Evolutionary conservation across 768 basidiomycete genomes (phyloP).

Genomic region (Psilocybe cubensis): DNA sequence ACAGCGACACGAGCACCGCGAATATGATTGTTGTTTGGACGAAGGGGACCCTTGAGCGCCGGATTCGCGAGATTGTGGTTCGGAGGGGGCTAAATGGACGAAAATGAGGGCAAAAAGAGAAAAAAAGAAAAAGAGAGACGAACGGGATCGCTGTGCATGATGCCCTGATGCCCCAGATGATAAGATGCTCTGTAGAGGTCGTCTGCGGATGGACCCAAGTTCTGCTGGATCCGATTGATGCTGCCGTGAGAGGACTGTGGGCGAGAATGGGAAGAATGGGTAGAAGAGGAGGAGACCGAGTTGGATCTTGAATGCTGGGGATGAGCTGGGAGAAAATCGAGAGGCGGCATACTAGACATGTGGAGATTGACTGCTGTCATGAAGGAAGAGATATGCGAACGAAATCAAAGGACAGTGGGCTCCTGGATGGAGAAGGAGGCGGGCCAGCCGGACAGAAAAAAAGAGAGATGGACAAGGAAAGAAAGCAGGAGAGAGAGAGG

Average conservation of each 20-base stretch:
- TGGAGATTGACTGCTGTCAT: conserved; percentile 82
- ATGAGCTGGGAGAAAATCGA: conserved; percentile 70
- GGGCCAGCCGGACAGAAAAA: conserved; percentile 61
- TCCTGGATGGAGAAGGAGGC: conserved; percentile 35
- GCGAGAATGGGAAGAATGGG: conserved; percentile 72
- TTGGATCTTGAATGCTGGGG: conserved; percentile 75
- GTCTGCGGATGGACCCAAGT: conserved; percentile 56
- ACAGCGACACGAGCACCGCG: conserved; percentile 76
- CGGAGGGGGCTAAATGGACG: conserved; percentile 63
- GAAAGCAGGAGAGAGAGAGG: conserved; percentile 29
- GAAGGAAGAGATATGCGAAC: conserved; percentile 18
- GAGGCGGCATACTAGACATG: conserved; percentile 65
- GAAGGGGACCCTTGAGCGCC: conserved; percentile 76
- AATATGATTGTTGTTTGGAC: conserved; percentile 75
- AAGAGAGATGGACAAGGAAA: conserved; percentile 25
- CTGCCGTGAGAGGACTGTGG: conserved; percentile 79
- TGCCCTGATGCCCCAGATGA: conserved; percentile 52
- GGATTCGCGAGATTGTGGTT: conserved; percentile 77
- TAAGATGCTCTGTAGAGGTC: conserved; percentile 75
- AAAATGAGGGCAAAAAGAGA: conserved; percentile 13
- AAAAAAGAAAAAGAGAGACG: conserved; percentile 25
- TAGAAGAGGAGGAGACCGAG: conserved; percentile 77
- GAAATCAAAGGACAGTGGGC: conserved; percentile 28
- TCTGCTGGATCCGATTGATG: conserved; percentile 56
- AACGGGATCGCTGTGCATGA: conserved; percentile 50